phyloP scores from a whole-genome alignment of 495 filamentous ascomycete species.

The Penicillium coffeae region DNA sequence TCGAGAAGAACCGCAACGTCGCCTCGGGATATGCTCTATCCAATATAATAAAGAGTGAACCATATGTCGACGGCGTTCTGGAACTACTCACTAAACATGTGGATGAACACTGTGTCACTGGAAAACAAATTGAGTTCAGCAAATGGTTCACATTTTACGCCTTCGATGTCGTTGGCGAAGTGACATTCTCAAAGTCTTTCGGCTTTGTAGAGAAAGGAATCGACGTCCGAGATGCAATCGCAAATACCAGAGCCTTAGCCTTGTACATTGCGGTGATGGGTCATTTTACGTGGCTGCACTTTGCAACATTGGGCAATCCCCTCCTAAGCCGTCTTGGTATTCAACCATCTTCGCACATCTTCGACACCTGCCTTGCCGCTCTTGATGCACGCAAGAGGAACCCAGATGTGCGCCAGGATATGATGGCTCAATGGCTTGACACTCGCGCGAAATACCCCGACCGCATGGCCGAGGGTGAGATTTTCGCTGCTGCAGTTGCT shows the following conservation, averaged over 20 bases:
- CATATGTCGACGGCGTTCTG: constrained; percentile 35
- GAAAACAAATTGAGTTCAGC: constrained; percentile 33
- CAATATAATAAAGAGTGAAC: constrained; percentile 38
- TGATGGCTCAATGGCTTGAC: constrained; percentile 43
- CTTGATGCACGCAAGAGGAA: constrained; percentile 37
- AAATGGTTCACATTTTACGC: constrained; percentile 47
- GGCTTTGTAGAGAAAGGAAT: constrained; percentile 38
- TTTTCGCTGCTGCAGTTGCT: constrained; percentile 33
- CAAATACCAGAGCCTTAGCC: constrained; percentile 34
- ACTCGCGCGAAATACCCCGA: constrained; percentile 33
- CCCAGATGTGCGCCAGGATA: constrained; percentile 33
- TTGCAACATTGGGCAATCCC: constrained; percentile 38
- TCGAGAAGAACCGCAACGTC: constrained; percentile 31
- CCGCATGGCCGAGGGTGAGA: constrained; percentile 36
- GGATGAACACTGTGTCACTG: constrained; percentile 17
- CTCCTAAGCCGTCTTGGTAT: constrained; percentile 36
- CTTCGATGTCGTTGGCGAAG: constrained; percentile 43
- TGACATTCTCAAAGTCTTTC: constrained; percentile 38
- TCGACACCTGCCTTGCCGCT: constrained; percentile 37
- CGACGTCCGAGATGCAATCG: constrained; percentile 44
- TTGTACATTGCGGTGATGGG: constrained; percentile 36
- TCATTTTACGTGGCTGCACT: constrained; percentile 36
- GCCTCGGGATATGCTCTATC: constrained; percentile 35
- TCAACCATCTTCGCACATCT: constrained; percentile 39
- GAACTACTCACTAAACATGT: constrained; percentile 26